Conservation (phyloP, 2,329 filamentous ascomycete genomes). For the Alternaria arborescens region DNA sequence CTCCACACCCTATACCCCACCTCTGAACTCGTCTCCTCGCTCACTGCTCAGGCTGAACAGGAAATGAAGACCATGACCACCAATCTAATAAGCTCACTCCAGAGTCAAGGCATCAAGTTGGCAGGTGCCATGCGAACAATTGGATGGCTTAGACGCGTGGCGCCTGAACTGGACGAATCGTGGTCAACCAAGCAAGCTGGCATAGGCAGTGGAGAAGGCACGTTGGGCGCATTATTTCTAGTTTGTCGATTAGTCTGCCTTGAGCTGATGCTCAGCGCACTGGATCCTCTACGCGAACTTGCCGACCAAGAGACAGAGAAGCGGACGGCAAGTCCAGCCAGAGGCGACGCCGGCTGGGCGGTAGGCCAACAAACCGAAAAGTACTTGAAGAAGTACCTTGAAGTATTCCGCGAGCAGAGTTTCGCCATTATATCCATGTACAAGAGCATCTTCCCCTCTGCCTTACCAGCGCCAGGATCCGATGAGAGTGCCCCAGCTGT, state of each 20-base stretch:
- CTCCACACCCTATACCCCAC: slow-evolving; percentile 83
- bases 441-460: slow-evolving; percentile 81
- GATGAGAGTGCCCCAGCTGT: slow-evolving; percentile 38
- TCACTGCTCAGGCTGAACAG: slow-evolving; percentile 79
- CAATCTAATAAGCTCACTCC: slow-evolving; percentile 80
- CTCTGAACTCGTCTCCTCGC: slow-evolving; percentile 76
- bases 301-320: slow-evolving; percentile 81
- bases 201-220: slow-evolving; percentile 63
- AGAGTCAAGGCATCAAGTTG: slow-evolving; percentile 81
- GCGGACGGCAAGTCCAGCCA: slow-evolving; percentile 44
- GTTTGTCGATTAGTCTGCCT: slow-evolving; percentile 85
- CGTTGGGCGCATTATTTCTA: slow-evolving; percentile 83
- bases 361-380: slow-evolving; percentile 92
- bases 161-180: slow-evolving; percentile 75
- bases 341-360: slow-evolving; percentile 63
- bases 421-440: slow-evolving; percentile 97
- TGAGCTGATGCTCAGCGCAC: slow-evolving; percentile 78
- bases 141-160: slow-evolving; percentile 86
- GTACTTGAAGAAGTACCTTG: slow-evolving; percentile 93
- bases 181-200: slow-evolving; percentile 41
- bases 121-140: slow-evolving; percentile 90
- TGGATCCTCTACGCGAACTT: slow-evolving; percentile 85
- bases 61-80: slow-evolving; percentile 89
- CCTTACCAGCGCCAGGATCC: slow-evolving; percentile 54
- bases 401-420: slow-evolving; percentile 96